Base-by-base conservation (phyloP, 148 eudicot genomes). In the Vaccinium corymbosum region DNA sequence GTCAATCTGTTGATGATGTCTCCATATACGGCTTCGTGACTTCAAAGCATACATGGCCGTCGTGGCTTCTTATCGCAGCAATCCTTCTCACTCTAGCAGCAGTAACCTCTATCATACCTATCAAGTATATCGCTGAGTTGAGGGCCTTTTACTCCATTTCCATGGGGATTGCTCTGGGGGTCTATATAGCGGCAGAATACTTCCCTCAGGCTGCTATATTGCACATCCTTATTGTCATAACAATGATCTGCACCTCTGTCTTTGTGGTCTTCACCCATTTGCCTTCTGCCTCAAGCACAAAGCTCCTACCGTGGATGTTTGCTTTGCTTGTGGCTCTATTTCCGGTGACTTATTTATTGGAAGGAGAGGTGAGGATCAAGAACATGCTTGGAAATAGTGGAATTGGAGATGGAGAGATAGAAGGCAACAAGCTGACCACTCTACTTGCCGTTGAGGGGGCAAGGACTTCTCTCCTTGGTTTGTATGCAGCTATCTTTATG, bases 291-390 rank as follows among this genome's bases (percentile, higher is more conserved):
- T 93, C 91, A 20, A 97, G 99, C 91, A 95, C 98, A 75, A 97
- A 93, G 84, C 86, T 89, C 57, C 88, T 97, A 59, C 99, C 99
- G 3, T 95, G 99, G 99, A 92, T 97, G 80, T 97, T 97, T 89
- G 99, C 99, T 32, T 90, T 97, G 42, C 94, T 97, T 68, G 99
- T 97, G 76, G 99, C 99, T 85, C 97, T 97, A n/a, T 97, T 97
- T 73, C 99, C 98, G 29, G 98, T 95, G 84, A 97, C 98, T 76
- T 97, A 93, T 82, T 85, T 97, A 72, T 85, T 97, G 77, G 99
- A 97, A 87, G 99, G 98, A 75, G 97, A 94, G 83, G 93, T 97
- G 80, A 94, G 98, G 86, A 91, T 93, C 61, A 89, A 93, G 81
- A 90, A 79, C 87, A 88, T 88, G 56, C 80, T 90, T 13, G 90